phyloP scores from a whole-genome alignment of 768 basidiomycete species.

The Hortiboletus flavorubellus region DNA sequence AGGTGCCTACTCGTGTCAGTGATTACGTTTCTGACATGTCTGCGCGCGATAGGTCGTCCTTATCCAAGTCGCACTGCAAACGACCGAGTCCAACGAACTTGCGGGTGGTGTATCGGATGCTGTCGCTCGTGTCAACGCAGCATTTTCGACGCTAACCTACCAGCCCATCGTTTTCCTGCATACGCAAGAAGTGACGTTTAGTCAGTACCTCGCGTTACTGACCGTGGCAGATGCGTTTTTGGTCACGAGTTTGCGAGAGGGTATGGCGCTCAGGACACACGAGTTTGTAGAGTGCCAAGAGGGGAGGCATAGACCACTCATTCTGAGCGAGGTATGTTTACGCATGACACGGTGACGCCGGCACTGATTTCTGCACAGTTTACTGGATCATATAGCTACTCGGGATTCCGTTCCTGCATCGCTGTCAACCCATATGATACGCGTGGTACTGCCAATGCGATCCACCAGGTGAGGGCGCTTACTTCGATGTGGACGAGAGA shows the following conservation, averaged over 20 bases:
- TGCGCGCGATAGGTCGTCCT: slow-evolving; percentile 56
- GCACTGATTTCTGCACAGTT: not conserved
- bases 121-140: slow-evolving; percentile 77
- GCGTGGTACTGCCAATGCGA: slow-evolving; percentile 80
- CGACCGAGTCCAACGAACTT: slow-evolving; percentile 70
- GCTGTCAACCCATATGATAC: slow-evolving; percentile 85
- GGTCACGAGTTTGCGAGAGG: slow-evolving; percentile 80
- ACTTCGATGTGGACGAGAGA: not conserved
- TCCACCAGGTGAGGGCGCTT: slow-evolving; percentile 42
- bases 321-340: slow-evolving; percentile 67
- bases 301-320: slow-evolving; percentile 59
- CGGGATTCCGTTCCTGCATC: slow-evolving; percentile 83
- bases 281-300: slow-evolving; percentile 88
- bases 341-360: not conserved
- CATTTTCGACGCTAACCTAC: slow-evolving; percentile 81
- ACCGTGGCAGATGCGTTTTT: slow-evolving; percentile 84
- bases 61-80: slow-evolving; percentile 84
- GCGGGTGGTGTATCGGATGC: slow-evolving; percentile 69
- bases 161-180: slow-evolving; percentile 86
- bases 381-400: slow-evolving; percentile 59
- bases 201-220: slow-evolving; percentile 78
- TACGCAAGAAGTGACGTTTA: slow-evolving; percentile 80
- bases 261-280: slow-evolving; percentile 80
- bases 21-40: not conserved
- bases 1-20: not conserved